Evolutionary conservation across 106 monocot genomes (phyloP).

Genomic region (Allium cepa): DNA sequence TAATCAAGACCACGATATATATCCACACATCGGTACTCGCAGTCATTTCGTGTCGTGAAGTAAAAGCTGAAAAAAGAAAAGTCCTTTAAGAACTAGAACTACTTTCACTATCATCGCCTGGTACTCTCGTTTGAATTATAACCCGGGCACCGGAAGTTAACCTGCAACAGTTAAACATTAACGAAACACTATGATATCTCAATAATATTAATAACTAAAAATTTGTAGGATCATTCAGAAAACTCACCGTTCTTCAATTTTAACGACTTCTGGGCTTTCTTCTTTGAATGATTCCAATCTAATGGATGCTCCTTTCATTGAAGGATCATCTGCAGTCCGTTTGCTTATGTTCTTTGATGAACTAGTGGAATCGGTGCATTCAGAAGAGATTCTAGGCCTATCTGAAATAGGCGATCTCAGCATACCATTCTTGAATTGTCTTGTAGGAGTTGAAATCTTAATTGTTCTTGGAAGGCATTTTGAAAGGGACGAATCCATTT

Average conservation of each 20-base stretch:
- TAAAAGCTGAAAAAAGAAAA: slow-evolving; percentile 19
- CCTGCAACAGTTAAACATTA: slow-evolving; percentile 33
- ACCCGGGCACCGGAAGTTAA: slow-evolving; percentile 87
- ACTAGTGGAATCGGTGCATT: slow-evolving; percentile 18
- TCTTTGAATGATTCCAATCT: slow-evolving; percentile 55
- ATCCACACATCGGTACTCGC: too few relatives aligned
- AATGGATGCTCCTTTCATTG: slow-evolving; percentile 24
- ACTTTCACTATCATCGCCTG: slow-evolving; percentile 49
- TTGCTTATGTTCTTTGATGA: slow-evolving; percentile 43
- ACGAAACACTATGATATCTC: too few relatives aligned
- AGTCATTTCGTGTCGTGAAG: too few relatives aligned
- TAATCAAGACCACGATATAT: too few relatives aligned
- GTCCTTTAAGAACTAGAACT: slow-evolving; percentile 40
- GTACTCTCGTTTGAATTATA: slow-evolving; percentile 67
- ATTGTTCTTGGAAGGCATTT: slow-evolving; percentile 70
- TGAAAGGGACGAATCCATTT: slow-evolving; percentile 25
- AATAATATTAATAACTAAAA: too few relatives aligned
- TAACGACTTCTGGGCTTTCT: slow-evolving; percentile 58
- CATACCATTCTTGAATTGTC: slow-evolving; percentile 31
- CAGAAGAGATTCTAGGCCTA: slow-evolving; percentile 49
- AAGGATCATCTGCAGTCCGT: slow-evolving; percentile 34
- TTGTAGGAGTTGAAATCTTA: slow-evolving; percentile 32
- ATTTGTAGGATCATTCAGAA: too few relatives aligned
- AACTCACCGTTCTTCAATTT: slow-evolving; percentile 94
- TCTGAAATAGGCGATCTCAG: slow-evolving; percentile 47